phyloP scores from a whole-genome alignment of 2,329 filamentous ascomycete genomes.

The Shiraia bambusicola region DNA sequence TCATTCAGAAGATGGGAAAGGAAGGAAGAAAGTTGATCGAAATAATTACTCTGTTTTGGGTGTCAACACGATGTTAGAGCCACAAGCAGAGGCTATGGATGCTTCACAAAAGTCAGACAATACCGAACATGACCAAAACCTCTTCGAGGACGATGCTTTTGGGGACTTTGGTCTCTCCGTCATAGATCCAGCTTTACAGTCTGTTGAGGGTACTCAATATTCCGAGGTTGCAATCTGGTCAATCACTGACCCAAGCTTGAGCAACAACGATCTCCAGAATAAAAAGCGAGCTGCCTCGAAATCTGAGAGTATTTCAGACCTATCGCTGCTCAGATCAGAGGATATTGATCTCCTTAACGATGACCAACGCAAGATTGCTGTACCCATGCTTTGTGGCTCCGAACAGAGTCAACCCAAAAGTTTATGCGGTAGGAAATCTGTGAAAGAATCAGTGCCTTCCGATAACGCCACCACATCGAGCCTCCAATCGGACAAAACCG shows the following conservation, averaged over 20 bases:
- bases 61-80: neutral
- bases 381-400: neutral
- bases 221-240: neutral
- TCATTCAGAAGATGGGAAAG: slow-evolving; percentile 1
- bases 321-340: slow-evolving; percentile 15
- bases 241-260: neutral
- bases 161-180: slow-evolving; percentile 7
- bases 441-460: no score
- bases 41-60: slow-evolving; percentile 15
- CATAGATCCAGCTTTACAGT: slow-evolving; percentile 5
- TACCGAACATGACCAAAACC: slow-evolving; percentile 1
- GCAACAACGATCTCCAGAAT: neutral
- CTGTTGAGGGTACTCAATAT: slow-evolving; percentile 17
- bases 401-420: no score
- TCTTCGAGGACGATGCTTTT: slow-evolving; percentile 6
- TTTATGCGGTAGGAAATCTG: no score
- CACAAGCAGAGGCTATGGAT: neutral
- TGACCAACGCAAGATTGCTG: neutral
- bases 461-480: slow-evolving; percentile 3
- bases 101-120: neutral
- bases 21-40: slow-evolving; percentile 24
- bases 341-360: slow-evolving; percentile 9
- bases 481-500: slow-evolving; percentile 9
- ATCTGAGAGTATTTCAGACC: neutral
- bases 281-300: neutral